Evolutionary conservation across 1,284 basidiomycete genomes (phyloP), one percentile per base, ranked within the genome.

Genomic region (Heterobasidion occidentale): DNA sequence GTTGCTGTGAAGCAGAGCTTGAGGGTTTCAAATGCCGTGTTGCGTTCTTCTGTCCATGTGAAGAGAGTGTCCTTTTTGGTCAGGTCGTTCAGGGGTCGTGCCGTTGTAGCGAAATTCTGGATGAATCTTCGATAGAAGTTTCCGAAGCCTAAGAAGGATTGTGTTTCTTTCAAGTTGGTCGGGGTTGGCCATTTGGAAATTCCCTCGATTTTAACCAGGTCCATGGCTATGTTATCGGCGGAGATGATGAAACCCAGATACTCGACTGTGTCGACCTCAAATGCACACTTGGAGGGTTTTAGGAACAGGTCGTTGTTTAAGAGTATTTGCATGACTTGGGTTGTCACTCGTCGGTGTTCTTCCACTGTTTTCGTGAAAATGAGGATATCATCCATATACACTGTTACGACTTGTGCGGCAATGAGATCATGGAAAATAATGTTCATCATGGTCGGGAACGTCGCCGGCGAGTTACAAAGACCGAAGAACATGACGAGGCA

Each of bases 1-100:
- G 33, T n/a, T 1, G 34, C 38, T 8, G 45, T 57, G 7, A 60
- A 56, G 36, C 36, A 14, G 5, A 38, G 8, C 19, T 71, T 70
- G 19, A 73, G 64, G 0, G 3, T 19, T 0, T 68, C 48, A 58
- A 76, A 75, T 1, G 70, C 69, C 5, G 7, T 51, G 20, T 51
- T 49, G 27, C 48, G 55, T 15, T 57, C 62, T 27, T 56, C 65
- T 65, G 33, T 63, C 67, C 67, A 71, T 0, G 46, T 9, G 46
- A 59, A 27, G 3, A 3, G 20, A 27, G 27, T 71, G 2, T 52
- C 15, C 50, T 2, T 20, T 1, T 9, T 33, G 0, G 27, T 47
- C 5, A 47, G 46, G 17, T 47, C 17, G 7, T 17, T 14, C 3
- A 47, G 46, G n/a, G 46, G 46, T 17, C 19, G 9, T 3, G 46